Base-by-base conservation (phyloP, 2,329 filamentous ascomycete species). In the Phialocephala sp. region DNA sequence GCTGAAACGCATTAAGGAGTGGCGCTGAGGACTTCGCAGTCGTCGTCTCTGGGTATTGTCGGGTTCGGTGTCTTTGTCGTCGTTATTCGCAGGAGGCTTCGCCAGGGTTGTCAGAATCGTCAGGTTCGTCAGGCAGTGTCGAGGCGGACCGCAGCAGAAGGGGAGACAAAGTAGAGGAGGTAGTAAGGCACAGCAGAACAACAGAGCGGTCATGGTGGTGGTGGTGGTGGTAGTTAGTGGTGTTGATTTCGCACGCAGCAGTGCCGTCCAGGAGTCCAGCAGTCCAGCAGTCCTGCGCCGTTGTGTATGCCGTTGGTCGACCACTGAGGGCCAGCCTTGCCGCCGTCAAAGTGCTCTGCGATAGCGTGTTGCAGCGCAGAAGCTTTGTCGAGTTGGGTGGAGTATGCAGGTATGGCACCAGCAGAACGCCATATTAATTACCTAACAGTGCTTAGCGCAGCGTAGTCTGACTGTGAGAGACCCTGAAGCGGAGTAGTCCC, bases 281-380 rank as follows among this genome's bases (percentile, higher is more conserved):
- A 22, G n/a, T 50, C n/a, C 9, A 47, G 43, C 27, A 22, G 43
- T 47, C 8, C 43, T n/a, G 6, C n/a, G 15, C 18, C 12, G 20
- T 47, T 47, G 43, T 15, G 11, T 24, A 50, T 50, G 24, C 50
- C 50, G 50, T 32, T 35, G 24, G 27, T 35, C 14, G 50, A 54
- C n/a, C 43, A 55, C 45, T 61, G 24, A 54, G 32, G 45, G 35
- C 37, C 59, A 65, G 61, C 62, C 59, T 61, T 68, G 66, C 64
- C 66, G 66, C 66, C 66, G 66, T 68, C 66, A 68, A 63, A 60
- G 61, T 54, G 56, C 54, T 47, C 39, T 35, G 58, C 58, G 41
- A 64, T 60, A 56, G 62, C 57, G 57, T 60, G 47, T 35, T 32
- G 50, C 50, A 54, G 24, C 50, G 27, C 50, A 54, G 22, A 27